A percentile compares a stretch with the other conserved stretches of the same genome.
Evolutionary conservation across 2,329 filamentous ascomycete species (phyloP).

Genomic region (Aspergillus carbonarius): DNA sequence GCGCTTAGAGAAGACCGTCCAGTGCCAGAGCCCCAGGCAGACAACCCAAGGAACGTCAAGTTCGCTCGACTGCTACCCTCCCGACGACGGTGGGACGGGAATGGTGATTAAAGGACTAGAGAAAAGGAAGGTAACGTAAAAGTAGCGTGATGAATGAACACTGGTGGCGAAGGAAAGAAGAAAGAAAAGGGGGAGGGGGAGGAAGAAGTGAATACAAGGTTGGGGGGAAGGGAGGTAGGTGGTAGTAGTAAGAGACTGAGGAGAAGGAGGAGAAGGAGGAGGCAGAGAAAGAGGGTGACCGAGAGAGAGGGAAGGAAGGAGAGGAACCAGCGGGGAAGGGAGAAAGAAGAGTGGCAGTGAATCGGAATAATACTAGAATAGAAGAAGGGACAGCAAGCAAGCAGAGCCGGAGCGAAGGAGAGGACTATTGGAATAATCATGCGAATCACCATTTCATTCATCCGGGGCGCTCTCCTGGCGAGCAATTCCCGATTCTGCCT

Average conservation of each 20-base stretch:
- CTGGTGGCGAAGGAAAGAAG: constrained; percentile 8
- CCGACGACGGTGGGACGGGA: constrained; percentile 2
- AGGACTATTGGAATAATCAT: not conserved
- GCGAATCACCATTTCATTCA: not conserved
- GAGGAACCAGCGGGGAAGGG: constrained; percentile 2
- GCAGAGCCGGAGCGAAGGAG: not conserved
- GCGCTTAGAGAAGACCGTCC: constrained; percentile 4
- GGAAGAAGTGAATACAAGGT: constrained; percentile 27
- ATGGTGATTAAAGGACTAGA: constrained; percentile 11
- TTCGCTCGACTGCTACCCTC: not conserved
- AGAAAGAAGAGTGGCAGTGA: not conserved
- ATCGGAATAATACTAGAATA: not conserved
- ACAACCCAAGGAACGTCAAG: constrained; percentile 7
- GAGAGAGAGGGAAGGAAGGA: constrained; percentile 6
- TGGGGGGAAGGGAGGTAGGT: constrained; percentile 14
- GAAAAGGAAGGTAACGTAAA: constrained; percentile 9
- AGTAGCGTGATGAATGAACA: constrained; percentile 3
- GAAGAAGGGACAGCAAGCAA: not conserved
- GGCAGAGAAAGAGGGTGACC: constrained; percentile 15
- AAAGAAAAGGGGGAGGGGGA: constrained; percentile 19
- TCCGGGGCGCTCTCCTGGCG: not conserved
- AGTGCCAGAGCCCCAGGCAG: constrained; percentile 5
- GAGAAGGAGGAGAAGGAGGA: constrained; percentile 15
- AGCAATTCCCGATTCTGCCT: not conserved
- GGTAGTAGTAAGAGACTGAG: constrained; percentile 22